Evolutionary conservation across 2,329 filamentous ascomycete genomes (phyloP).

Genomic region (Coniochaeta hoffmannii): DNA sequence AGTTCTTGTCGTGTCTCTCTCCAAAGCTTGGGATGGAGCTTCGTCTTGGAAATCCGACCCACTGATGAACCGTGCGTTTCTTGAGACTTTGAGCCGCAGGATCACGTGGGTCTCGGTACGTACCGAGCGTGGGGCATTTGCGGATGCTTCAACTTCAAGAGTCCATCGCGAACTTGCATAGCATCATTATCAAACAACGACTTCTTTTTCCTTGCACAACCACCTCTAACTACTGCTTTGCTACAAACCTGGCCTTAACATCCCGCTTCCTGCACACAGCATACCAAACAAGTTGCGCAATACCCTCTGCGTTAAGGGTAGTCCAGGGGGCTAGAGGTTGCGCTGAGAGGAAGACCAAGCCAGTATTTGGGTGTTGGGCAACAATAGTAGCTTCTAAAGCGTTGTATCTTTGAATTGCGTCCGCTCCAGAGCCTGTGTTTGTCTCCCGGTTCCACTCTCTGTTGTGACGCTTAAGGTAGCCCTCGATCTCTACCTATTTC

Average conservation of each 20-base stretch:
- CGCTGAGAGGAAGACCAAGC: not conserved
- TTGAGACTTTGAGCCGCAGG: not conserved
- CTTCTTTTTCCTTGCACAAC: too few species aligned
- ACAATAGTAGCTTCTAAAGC: not conserved
- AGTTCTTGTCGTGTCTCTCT: not conserved
- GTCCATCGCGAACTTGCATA: not conserved
- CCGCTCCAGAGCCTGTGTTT: not conserved
- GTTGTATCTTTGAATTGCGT: not conserved
- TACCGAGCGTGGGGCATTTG: not conserved
- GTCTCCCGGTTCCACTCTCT: not conserved
- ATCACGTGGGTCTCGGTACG: not conserved
- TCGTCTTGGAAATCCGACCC: not conserved
- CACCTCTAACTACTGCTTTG: too few species aligned
- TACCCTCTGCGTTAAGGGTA: too few species aligned
- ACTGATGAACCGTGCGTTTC: not conserved
- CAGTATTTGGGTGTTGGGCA: not conserved
- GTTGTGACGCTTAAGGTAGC: not conserved
- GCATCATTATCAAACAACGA: too few species aligned
- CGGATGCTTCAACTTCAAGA: not conserved
- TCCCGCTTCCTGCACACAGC: too few species aligned
- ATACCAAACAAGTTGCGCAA: too few species aligned
- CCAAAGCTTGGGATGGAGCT: conserved; percentile 1
- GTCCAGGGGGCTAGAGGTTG: not conserved
- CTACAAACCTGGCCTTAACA: too few species aligned
- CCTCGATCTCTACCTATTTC: not conserved